Conservation (phyloP, 768 basidiomycete species). For the Leccinum uliginosum region DNA sequence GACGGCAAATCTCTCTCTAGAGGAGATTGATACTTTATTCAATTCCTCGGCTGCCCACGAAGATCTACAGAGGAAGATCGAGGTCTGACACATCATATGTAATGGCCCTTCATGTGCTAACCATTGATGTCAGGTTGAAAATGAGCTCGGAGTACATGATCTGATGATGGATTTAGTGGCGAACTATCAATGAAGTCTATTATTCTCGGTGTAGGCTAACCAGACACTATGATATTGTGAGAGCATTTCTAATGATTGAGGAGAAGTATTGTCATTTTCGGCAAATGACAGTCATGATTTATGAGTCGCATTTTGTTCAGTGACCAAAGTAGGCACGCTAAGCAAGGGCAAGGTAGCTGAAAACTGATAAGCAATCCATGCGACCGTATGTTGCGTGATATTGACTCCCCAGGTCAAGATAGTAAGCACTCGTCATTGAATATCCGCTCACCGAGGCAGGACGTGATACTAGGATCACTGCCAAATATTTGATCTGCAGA, state of each 20-base stretch:
- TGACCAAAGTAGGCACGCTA: background rate
- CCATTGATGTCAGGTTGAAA: conserved; percentile 45
- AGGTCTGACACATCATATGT: conserved; percentile 37
- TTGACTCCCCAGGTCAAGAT: background rate
- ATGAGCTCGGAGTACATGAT: conserved; percentile 47
- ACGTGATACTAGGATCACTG: background rate
- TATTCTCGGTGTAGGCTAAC: background rate
- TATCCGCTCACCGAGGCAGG: background rate
- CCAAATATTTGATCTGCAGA: background rate
- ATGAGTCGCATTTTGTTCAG: background rate
- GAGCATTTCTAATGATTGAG: background rate
- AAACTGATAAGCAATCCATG: background rate
- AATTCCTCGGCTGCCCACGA: conserved; percentile 52
- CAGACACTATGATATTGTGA: background rate
- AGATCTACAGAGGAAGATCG: conserved; percentile 44
- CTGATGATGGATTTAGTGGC: conserved; percentile 38
- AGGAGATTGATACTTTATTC: conserved; percentile 73
- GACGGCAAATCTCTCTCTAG: conserved; percentile 70
- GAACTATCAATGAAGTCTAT: conserved; percentile 7
- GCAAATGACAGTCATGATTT: background rate
- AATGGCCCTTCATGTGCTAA: background rate
- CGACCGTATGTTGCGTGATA: background rate
- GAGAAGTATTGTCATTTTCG: background rate
- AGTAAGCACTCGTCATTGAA: background rate
- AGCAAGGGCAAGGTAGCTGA: background rate